A percentile compares a stretch with the other conserved stretches of the same genome.
These are phyloP conservation scores for Blastobotrys mokoenaii DNA, from an alignment of 805 yeast genomes.

Conservation along the genomic window DNA sequence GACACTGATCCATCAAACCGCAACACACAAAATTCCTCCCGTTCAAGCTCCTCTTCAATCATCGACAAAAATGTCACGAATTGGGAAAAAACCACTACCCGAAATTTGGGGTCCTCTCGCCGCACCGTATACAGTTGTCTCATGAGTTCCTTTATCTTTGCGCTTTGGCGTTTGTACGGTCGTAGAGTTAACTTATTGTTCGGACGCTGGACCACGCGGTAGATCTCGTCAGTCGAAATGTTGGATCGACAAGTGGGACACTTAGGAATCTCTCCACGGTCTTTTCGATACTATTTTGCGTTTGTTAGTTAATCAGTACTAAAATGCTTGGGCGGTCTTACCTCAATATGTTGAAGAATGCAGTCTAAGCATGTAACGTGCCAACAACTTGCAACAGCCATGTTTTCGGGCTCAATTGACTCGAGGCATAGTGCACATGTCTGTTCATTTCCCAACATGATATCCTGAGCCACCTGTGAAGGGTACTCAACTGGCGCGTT, in stretches of 20 bases:
- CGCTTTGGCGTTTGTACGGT: slow-evolving; percentile 40
- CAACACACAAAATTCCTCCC: slow-evolving; percentile 43
- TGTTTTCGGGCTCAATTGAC: slow-evolving; percentile 46
- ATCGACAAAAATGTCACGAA: slow-evolving; percentile 77
- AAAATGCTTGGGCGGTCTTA: neutral
- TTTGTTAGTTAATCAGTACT: neutral
- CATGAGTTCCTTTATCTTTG: slow-evolving; percentile 65
- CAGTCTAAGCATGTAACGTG: slow-evolving; percentile 75
- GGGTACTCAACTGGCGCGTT: no score
- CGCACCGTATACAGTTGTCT: slow-evolving; percentile 46
- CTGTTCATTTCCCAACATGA: slow-evolving; percentile 31
- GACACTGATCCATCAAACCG: slow-evolving; percentile 80
- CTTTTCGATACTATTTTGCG: slow-evolving; percentile 38
- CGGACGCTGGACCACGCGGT: slow-evolving; percentile 34
- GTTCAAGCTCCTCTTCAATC: slow-evolving; percentile 51
- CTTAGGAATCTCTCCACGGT: slow-evolving; percentile 36
- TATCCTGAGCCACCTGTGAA: slow-evolving; percentile 17
- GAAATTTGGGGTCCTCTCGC: slow-evolving; percentile 52
- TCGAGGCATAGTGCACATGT: slow-evolving; percentile 84
- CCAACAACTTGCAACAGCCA: slow-evolving; percentile 66
- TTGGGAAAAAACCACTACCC: slow-evolving; percentile 77
- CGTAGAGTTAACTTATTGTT: slow-evolving; percentile 19
- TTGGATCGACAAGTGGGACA: slow-evolving; percentile 73
- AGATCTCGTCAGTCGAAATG: slow-evolving; percentile 42
- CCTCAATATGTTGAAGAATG: slow-evolving; percentile 58